Base-by-base conservation (phyloP, 176 grass and related monocot species). In the Tuctoria greenei region DNA sequence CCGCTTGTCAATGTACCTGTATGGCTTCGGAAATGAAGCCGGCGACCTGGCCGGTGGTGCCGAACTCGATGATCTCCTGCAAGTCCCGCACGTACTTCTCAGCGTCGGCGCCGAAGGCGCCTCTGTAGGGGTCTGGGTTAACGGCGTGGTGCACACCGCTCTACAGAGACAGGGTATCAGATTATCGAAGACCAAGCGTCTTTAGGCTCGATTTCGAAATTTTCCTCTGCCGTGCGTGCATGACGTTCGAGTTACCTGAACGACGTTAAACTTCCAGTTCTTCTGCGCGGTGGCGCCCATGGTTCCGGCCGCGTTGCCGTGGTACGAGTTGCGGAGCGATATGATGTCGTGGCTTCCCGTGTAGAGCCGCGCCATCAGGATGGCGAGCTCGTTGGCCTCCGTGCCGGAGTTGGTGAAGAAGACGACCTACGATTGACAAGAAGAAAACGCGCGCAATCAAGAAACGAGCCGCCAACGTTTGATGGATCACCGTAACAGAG, bases 401-500 rank as follows among this genome's bases (percentile, higher is more conserved):
- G 95, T 94, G 49, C 91, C 95, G 67, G 95, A 98, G 75, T 94
- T 98, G 51, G 95, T 98, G 89, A 98, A 98, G 84, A 98, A 94
- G 10, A 92, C 82, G n/a, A 98, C 86, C 91, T 97, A 50, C 18
- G 50, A 50, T 45, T 56, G 3, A 8, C 8, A 71, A 6, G 16
- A 8, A n/a, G n/a, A 54, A 21, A 54, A 36, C 41, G 6, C 34
- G 36, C 6, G 40, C 25, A 20, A 11, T 47, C 49, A 61, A n/a
- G 2, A 55, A 17, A 28, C 0, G 39, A 43, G 2, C 49, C 27
- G 34, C 70, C 71, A 17, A 4, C 61, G 27, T 16, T 34, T 4
- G 10, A 31, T 57, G 8, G 11, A 27, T 7, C 7, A 1, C 39
- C 31, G 55, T 20, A 61, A 10, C 57, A 61, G 25, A 61, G 40